A percentile compares a stretch with the other conserved stretches of the same genome.
Conservation (phyloP, 2,329 filamentous ascomycete genomes). For the Lachnellula suecica region DNA sequence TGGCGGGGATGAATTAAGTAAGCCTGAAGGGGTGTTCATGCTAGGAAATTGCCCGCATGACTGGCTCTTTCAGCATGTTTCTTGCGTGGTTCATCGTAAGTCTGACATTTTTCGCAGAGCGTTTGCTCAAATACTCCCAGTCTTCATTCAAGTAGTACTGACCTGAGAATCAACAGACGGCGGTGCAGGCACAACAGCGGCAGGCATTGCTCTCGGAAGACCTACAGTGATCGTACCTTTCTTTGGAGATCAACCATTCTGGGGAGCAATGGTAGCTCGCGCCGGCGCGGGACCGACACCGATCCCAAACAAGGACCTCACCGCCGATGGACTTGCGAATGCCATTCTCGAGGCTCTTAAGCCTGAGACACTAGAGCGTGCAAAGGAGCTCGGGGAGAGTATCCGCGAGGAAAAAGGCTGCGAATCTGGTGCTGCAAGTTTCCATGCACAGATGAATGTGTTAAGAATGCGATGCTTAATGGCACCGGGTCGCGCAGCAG, state of each 20-base stretch:
- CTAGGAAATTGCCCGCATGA: constrained; percentile 72
- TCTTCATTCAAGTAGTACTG: not conserved
- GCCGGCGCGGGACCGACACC: constrained; percentile 70
- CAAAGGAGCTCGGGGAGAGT: constrained; percentile 46
- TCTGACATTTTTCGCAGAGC: too few species aligned
- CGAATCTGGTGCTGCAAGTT: constrained; percentile 49
- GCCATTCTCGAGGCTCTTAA: constrained; percentile 59
- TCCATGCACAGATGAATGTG: constrained; percentile 65
- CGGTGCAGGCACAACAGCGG: constrained; percentile 71
- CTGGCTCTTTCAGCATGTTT: constrained; percentile 68
- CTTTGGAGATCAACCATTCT: constrained; percentile 77
- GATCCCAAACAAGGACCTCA: constrained; percentile 67
- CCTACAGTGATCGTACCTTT: constrained; percentile 75
- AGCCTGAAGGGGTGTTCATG: constrained; percentile 65
- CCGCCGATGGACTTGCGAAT: constrained; percentile 62
- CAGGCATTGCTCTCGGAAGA: constrained; percentile 65
- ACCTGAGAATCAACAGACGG: constrained; percentile 36
- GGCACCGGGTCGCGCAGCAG: constrained; percentile 63
- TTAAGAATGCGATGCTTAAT: constrained; percentile 66
- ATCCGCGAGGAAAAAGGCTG: constrained; percentile 65
- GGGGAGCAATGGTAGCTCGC: constrained; percentile 70
- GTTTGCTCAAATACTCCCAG: too few species aligned
- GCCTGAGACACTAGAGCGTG: constrained; percentile 58
- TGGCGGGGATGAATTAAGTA: constrained; percentile 54
- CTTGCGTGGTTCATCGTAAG: constrained; percentile 59